Evolutionary conservation across 2,329 filamentous ascomycete genomes (phyloP).

Genomic region (Didymella segeticola): DNA sequence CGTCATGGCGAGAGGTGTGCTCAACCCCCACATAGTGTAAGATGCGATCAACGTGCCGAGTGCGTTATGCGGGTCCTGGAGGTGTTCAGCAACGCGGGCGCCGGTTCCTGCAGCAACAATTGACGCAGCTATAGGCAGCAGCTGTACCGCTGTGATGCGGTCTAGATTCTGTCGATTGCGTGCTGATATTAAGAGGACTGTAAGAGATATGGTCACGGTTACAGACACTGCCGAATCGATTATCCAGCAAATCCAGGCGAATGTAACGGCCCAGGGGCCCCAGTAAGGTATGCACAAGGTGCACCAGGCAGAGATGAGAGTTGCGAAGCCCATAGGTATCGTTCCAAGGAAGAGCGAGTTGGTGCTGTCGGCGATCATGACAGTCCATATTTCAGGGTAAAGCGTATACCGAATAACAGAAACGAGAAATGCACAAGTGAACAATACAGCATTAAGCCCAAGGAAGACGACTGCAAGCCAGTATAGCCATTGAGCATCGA

Average conservation of each 20-base stretch:
- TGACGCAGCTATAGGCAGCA: conserved; percentile 71
- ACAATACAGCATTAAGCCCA: conserved; percentile 65
- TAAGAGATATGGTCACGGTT: conserved; percentile 52
- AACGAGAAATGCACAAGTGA: conserved; percentile 60
- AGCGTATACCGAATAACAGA: conserved; percentile 67
- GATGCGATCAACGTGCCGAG: conserved; percentile 68
- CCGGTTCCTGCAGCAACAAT: conserved; percentile 71
- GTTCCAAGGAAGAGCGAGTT: conserved; percentile 73
- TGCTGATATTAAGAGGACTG: conserved; percentile 62
- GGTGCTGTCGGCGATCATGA: conserved; percentile 70
- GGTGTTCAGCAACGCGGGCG: conserved; percentile 66
- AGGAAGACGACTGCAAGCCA: conserved; percentile 69
- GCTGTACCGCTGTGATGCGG: conserved; percentile 67
- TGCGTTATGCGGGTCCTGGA: conserved; percentile 63
- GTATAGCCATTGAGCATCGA: conserved; percentile 63
- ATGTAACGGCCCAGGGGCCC: conserved; percentile 61
- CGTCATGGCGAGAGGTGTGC: conserved; percentile 65
- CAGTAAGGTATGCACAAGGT: conserved; percentile 66
- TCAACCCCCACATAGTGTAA: conserved; percentile 74
- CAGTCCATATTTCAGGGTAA: conserved; percentile 69
- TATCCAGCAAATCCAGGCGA: conserved; percentile 60
- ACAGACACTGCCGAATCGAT: conserved; percentile 56
- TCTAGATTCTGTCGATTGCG: conserved; percentile 39
- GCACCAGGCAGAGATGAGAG: conserved; percentile 70
- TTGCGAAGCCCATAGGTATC: conserved; percentile 72